Evolutionary conservation across 768 basidiomycete genomes (phyloP), one percentile per base, ranked within the genome.

Genomic region (Galerina marginata): DNA sequence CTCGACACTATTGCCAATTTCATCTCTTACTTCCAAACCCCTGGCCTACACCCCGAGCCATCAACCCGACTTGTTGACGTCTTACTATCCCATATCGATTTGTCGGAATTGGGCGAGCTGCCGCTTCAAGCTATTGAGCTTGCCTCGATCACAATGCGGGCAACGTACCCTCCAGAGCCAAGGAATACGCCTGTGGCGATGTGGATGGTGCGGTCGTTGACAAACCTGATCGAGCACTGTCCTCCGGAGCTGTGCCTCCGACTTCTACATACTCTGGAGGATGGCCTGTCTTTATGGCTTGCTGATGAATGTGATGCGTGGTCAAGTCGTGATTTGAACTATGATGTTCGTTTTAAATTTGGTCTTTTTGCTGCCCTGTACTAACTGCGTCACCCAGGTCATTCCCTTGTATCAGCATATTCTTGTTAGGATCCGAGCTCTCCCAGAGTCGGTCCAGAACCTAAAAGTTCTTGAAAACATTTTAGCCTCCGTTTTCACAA

Each of bases 111-210:
- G 39, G 79, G 82, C 25, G 80, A 84, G 16, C 69, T 89, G 1
- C 89, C 91, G 2, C 72, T 74, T 12, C 69, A 74, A 23, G 67
- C 92, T 14, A 71, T 91, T 29, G 82, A 85, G 46, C 83, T 91
- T 55, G 77, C 86, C 54, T 85, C 87, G 60, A 82, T 85, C 44
- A 84, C 84, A 0, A 76, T 93, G 58, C 73, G 76, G 20, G 78
- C 82, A 9, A 82, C 83, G 9, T 93, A 93, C 72, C 91, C 91
- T 0, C 89, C 90, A 0, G 81, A 81, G 16, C 78, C 82, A 4
- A 75, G 77, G 48, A 82, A 84, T 65, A 78, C 81, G 67, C 78
- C 82, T 53, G 79, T 80, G 39, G 81, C 83, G 38, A 75, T 84
- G 61, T 92, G 90, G 90, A 75, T 90, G 62, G 74, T 86, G 16